These are phyloP conservation scores for Marchantia paleacea DNA, from an alignment of 225 moss, liverwort and hornwort species.

Conservation along the genomic window DNA sequence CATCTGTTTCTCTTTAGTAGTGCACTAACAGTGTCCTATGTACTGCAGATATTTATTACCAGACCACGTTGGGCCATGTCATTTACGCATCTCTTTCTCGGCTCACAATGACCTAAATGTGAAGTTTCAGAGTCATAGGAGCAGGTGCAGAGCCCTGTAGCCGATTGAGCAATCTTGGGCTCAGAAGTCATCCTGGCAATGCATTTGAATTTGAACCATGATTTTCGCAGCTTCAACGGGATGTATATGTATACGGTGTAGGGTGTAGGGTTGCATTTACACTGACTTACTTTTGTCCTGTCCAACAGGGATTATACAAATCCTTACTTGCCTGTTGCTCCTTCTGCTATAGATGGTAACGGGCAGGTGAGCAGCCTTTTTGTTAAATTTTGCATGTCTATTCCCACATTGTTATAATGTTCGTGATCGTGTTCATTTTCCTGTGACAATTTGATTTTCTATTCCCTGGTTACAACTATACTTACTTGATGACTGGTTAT, in stretches of 20 bases:
- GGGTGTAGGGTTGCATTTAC: not conserved
- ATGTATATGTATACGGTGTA: too few relatives aligned
- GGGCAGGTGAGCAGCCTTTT: slow-evolving; percentile 61
- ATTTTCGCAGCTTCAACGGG: too few relatives aligned
- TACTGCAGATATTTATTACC: slow-evolving; percentile 74
- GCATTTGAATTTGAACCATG: not conserved
- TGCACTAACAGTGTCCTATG: not conserved
- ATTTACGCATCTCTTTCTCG: slow-evolving; percentile 93
- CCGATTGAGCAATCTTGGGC: not conserved
- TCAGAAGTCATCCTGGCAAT: not conserved
- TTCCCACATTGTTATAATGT: not conserved
- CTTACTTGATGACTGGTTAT: not conserved
- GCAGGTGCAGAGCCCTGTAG: slow-evolving; percentile 50
- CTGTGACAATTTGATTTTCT: not conserved
- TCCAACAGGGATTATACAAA: slow-evolving; percentile 82
- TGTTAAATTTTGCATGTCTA: not conserved
- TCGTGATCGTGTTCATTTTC: not conserved
- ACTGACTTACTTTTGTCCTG: not conserved
- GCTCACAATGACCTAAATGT: slow-evolving; percentile 98
- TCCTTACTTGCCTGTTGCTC: slow-evolving; percentile 93
- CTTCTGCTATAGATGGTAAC: slow-evolving; percentile 94
- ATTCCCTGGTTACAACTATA: not conserved
- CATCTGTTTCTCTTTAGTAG: not conserved
- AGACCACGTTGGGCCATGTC: slow-evolving; percentile 92
- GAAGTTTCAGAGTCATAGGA: slow-evolving; percentile 98